These are phyloP conservation scores for Bruguiera gymnorhiza DNA, from an alignment of 345 rosid species.

Conservation along the genomic window DNA sequence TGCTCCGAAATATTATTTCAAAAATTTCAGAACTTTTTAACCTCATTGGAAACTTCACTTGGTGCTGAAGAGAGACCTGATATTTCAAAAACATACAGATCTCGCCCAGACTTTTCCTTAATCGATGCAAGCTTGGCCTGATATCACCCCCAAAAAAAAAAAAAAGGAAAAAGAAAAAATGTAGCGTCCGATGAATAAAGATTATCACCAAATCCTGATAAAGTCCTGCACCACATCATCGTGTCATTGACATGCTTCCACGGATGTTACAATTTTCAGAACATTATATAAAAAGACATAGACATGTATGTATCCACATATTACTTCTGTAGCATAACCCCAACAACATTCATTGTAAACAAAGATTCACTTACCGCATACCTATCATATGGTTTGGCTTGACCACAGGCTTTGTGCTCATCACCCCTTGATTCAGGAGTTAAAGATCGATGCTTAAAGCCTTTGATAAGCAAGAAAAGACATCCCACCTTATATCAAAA, in stretches of 20 bases:
- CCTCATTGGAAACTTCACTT: not conserved
- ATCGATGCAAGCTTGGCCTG: no score
- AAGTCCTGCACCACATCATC: slow-evolving; percentile 42
- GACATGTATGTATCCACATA: no score
- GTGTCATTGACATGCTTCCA: not conserved
- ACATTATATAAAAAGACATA: no score
- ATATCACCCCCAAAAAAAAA: no score
- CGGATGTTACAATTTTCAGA: not conserved
- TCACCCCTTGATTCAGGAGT: slow-evolving; percentile 55
- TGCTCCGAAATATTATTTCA: no score
- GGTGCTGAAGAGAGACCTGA: not conserved
- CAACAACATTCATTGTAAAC: not conserved
- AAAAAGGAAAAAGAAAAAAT: no score
- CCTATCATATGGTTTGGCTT: slow-evolving; percentile 58
- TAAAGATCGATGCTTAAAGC: slow-evolving; percentile 47
- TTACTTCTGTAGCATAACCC: not conserved
- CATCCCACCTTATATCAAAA: slow-evolving; percentile 36
- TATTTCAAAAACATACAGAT: no score
- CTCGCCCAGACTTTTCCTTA: no score
- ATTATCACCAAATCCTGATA: slow-evolving; percentile 60
- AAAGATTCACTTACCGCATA: slow-evolving; percentile 16
- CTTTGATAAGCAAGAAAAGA: slow-evolving; percentile 38
- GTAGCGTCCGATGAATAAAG: no score
- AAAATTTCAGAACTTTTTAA: no score
- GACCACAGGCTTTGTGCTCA: slow-evolving; percentile 36